Conservation (phyloP, 129 eudicot genomes). For the Ambrosia trifida region DNA sequence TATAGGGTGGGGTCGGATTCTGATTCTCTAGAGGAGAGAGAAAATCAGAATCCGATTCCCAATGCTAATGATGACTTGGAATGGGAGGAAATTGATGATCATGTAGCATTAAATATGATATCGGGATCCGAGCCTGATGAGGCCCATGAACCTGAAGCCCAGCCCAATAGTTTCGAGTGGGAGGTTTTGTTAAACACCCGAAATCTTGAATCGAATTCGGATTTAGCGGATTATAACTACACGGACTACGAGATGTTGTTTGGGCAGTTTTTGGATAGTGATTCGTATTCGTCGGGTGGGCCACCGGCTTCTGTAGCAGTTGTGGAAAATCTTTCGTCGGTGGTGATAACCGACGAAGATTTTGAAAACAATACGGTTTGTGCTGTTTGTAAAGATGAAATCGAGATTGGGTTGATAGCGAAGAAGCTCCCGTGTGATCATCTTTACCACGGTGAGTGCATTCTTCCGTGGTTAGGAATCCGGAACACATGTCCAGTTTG, state of each 20-base stretch:
- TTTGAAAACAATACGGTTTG: slow-evolving; percentile 43
- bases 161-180: slow-evolving; percentile 41
- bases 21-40: not conserved
- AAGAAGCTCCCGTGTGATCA: slow-evolving; percentile 65
- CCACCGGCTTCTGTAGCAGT: slow-evolving; percentile 63
- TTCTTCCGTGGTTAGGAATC: slow-evolving; percentile 66
- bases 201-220: slow-evolving; percentile 38
- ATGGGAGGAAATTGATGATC: slow-evolving; percentile 65
- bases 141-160: slow-evolving; percentile 32
- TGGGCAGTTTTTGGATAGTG: slow-evolving; percentile 61
- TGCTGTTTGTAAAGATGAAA: slow-evolving; percentile 75
- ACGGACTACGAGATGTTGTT: slow-evolving; percentile 53
- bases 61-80: slow-evolving; percentile 46
- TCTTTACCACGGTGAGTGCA: slow-evolving; percentile 69
- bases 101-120: not conserved
- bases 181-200: slow-evolving; percentile 47
- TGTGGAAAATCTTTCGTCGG: slow-evolving; percentile 42
- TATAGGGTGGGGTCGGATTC: slow-evolving; percentile 27
- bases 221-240: slow-evolving; percentile 32
- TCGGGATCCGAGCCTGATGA: slow-evolving; percentile 43
- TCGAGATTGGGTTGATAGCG: slow-evolving; percentile 51
- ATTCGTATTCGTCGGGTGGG: slow-evolving; percentile 34
- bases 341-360: slow-evolving; percentile 43
- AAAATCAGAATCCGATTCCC: slow-evolving; percentile 30
- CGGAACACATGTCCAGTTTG: slow-evolving; percentile 86